Evolutionary conservation across 495 filamentous ascomycete species (phyloP).

Genomic region (Aspergillus haitiensis): DNA sequence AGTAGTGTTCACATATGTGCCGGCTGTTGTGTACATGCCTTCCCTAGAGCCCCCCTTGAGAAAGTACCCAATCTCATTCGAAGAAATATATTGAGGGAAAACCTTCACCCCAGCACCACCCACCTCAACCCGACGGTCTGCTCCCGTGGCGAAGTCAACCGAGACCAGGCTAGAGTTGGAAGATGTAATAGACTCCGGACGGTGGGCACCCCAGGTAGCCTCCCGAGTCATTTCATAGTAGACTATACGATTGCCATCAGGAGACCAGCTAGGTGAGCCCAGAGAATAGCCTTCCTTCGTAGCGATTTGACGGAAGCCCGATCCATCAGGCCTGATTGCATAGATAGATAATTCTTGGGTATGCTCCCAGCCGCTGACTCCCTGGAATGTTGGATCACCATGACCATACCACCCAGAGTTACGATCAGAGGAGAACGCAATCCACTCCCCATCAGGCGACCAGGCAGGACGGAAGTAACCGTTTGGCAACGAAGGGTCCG

Average conservation of each 20-base stretch:
- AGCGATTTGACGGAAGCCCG: constrained; percentile 27
- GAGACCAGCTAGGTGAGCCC: constrained; percentile 34
- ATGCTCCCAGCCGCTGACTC: constrained; percentile 32
- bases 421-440: constrained; percentile 29
- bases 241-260: constrained; percentile 29
- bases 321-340: constrained; percentile 29
- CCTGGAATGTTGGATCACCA: constrained; percentile 22
- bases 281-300: constrained; percentile 22
- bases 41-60: constrained; percentile 25
- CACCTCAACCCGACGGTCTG: constrained; percentile 21
- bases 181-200: constrained; percentile 21
- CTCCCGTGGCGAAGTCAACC: constrained; percentile 27
- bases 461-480: constrained; percentile 36
- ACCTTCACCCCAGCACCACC: constrained; percentile 26
- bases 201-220: constrained; percentile 32
- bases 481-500: constrained; percentile 22
- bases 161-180: constrained; percentile 29
- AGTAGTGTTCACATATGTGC: constrained; percentile 21
- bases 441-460: constrained; percentile 32
- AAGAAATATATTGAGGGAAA: constrained; percentile 29
- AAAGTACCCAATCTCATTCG: constrained; percentile 27
- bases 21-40: constrained; percentile 28
- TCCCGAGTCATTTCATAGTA: constrained; percentile 35
- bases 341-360: constrained; percentile 36
- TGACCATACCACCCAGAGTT: constrained; percentile 31